Evolutionary conservation across 768 basidiomycete genomes (phyloP), one percentile per base, ranked within the genome.

Genomic region (Pholiota molesta): DNA sequence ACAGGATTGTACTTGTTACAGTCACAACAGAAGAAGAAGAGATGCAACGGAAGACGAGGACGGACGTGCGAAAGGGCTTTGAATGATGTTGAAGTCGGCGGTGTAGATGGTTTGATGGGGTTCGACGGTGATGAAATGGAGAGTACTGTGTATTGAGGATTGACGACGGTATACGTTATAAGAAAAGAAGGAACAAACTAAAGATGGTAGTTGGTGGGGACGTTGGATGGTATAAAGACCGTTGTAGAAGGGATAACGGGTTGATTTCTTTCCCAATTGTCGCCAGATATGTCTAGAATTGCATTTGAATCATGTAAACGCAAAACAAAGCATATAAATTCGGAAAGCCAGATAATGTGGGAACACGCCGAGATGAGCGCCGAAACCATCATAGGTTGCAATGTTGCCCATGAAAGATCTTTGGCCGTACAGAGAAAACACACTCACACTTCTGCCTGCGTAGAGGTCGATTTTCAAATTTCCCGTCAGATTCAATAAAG

Each of bases 1-100:
- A 65, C 21, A 47, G 62, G 19, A 64, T 49, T 19, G 67, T 67
- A n/a, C 57, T 62, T 5, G 66, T 68, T 7, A 62, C 52, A 9
- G 63, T 65, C 1, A 44, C 47, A 2, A 21, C 26, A 9, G 47
- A 39, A n/a, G 37, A 39, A 52, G 65, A 59, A 16, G 44, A 10
- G 44, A 10, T 7, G 55, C 26, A 16, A 51, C 26, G 3, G 58
- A 57, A 33, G 60, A 55, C 19, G 58, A 26, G 26, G 21, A n/a
- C 19, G 62, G 51, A 17, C 37, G 68, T 35, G 62, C 45, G 40
- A 61, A 67, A 6, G 68, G 62, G 35, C 69, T 68, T 42, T 72
- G 66, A 5, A 69, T 54, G 47, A 87, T 81, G 40, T 63, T 66
- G 59, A 89, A 89, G 63, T 82, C 77, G 8, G 85, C 81, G 19